These are phyloP conservation scores for Astrephomene gubernaculifera DNA, from an alignment of 139 green algal genomes.

Conservation along the genomic window DNA sequence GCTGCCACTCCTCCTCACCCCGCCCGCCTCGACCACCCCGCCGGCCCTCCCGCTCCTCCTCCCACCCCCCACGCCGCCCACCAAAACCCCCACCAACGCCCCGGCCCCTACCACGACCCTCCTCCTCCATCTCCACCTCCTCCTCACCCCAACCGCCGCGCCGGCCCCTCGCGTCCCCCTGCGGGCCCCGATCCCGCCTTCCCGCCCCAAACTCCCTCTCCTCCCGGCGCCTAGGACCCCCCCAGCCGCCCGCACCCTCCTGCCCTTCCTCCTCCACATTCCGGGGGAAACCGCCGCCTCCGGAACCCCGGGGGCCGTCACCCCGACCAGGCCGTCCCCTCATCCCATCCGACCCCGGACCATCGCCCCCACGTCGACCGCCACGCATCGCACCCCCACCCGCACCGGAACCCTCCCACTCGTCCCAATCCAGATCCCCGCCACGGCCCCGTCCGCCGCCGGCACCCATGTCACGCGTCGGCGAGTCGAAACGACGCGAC, in stretches of 20 bases:
- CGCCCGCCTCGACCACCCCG: background rate
- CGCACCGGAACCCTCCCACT: constrained; percentile 2
- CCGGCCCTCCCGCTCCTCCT: too few species aligned
- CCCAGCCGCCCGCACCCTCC: background rate
- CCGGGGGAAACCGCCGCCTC: background rate
- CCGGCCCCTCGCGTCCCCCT: background rate
- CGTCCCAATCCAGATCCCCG: constrained; percentile 1
- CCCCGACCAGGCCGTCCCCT: background rate
- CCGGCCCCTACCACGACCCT: background rate
- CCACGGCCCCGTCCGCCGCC: background rate
- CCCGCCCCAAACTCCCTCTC: background rate
- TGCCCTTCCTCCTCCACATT: background rate
- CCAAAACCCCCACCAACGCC: background rate
- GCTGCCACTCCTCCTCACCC: background rate
- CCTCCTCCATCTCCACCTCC: background rate
- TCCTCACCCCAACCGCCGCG: background rate
- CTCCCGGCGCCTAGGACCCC: background rate
- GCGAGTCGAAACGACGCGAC: background rate
- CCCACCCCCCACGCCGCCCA: background rate
- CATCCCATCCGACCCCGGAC: background rate
- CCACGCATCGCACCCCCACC: background rate
- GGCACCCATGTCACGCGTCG: background rate
- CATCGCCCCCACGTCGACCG: too few species aligned
- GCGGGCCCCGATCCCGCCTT: background rate
- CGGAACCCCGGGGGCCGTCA: background rate